Evolutionary conservation across 2,329 filamentous ascomycete genomes (phyloP).

Genomic region (Paecilomyces sp.): DNA sequence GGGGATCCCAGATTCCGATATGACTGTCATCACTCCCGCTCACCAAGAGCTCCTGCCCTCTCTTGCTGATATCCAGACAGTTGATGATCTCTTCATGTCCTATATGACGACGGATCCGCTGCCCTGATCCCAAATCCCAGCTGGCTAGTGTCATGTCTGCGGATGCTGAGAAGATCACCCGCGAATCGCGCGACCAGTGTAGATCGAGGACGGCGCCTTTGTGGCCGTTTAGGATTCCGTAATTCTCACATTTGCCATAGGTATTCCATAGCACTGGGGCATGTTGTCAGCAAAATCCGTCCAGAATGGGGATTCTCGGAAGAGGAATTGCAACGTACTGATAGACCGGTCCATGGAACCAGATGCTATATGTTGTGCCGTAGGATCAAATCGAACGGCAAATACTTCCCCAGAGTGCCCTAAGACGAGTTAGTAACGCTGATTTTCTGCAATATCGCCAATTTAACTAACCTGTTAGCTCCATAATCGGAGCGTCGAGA

Average conservation of each 20-base stretch:
- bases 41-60: conserved; percentile 83
- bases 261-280: conserved; percentile 80
- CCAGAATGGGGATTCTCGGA: neutral
- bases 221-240: conserved; percentile 80
- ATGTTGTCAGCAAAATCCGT: neutral
- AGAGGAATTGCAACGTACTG: conserved; percentile 45
- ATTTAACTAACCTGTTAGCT: conserved; percentile 63
- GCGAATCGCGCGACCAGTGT: conserved; percentile 93
- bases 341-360: conserved; percentile 93
- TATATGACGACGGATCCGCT: conserved; percentile 81
- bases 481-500: conserved; percentile 88
- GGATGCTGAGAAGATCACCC: conserved; percentile 83
- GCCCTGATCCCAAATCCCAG: conserved; percentile 91
- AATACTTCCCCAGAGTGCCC: conserved; percentile 78
- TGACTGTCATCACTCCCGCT: conserved; percentile 91
- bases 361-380: conserved; percentile 82
- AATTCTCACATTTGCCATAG: conserved; percentile 89
- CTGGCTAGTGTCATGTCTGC: conserved; percentile 89
- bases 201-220: conserved; percentile 85
- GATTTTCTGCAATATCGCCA: neutral
- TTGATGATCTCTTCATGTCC: conserved; percentile 98
- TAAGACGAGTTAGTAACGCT: conserved; percentile 12
- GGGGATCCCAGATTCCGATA: conserved; percentile 92
- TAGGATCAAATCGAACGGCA: conserved; percentile 79
- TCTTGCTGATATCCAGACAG: conserved; percentile 75